Percentiles rank a stretch among this genome's conserved stretches.
Evolutionary conservation across 2,329 filamentous ascomycete species (phyloP).

Genomic region (Tolypocladium capitatum): DNA sequence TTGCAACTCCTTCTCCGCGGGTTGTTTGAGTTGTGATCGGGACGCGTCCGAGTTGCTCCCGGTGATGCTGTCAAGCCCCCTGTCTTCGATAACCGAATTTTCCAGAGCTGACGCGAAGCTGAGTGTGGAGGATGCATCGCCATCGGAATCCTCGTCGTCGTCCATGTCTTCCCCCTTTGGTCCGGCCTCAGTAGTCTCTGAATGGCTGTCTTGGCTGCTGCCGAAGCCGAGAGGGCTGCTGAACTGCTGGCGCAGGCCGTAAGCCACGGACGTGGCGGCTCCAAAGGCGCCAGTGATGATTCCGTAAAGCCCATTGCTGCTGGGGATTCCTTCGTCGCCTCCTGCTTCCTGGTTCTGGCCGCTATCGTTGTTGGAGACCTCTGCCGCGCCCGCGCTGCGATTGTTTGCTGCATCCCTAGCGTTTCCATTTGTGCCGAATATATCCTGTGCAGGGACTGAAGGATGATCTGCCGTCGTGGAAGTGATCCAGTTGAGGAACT

Average conservation of each 20-base stretch:
- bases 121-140: slow-evolving; percentile 31
- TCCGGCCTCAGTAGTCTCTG: slow-evolving; percentile 9
- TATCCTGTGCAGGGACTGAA: background rate
- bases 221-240: slow-evolving; percentile 12
- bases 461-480: slow-evolving; percentile 16
- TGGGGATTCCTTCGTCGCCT: slow-evolving; percentile 19
- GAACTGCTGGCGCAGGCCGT: slow-evolving; percentile 18
- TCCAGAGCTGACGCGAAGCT: slow-evolving; percentile 38
- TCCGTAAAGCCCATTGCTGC: slow-evolving; percentile 37
- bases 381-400: slow-evolving; percentile 9
- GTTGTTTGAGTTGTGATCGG: slow-evolving; percentile 12
- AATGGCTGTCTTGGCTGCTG: slow-evolving; percentile 13
- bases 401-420: slow-evolving; percentile 1
- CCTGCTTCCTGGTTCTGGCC: slow-evolving; percentile 6
- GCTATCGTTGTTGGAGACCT: slow-evolving; percentile 15
- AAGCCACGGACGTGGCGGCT: slow-evolving; percentile 32
- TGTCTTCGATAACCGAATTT: slow-evolving; percentile 15
- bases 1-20: slow-evolving; percentile 47
- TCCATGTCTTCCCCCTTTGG: slow-evolving; percentile 14
- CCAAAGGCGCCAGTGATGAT: slow-evolving; percentile 41
- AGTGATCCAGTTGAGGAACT: slow-evolving; percentile 65
- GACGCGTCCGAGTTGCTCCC: slow-evolving; percentile 27
- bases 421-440: slow-evolving; percentile 1
- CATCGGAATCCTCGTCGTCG: slow-evolving; percentile 17
- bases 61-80: slow-evolving; percentile 10